A percentile compares a stretch with the other conserved stretches of the same genome.
phyloP scores from a whole-genome alignment of 768 basidiomycete species.

The Termitomyces sp. region DNA sequence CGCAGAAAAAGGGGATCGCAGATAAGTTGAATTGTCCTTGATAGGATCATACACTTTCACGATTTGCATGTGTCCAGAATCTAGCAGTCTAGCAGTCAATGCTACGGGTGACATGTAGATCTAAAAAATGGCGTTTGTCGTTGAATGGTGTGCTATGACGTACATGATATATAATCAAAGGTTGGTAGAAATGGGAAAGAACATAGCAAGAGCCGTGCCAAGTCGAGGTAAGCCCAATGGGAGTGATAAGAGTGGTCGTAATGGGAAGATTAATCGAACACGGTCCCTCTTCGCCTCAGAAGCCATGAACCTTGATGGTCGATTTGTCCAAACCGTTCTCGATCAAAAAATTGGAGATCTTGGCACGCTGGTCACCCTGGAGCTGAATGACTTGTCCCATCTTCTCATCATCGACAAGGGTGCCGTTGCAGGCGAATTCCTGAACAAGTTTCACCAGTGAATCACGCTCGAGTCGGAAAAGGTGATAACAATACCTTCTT shows the following conservation, averaged over 20 bases:
- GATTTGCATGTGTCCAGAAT: slow-evolving; percentile 13
- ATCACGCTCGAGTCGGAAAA: neutral
- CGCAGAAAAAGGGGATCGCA: slow-evolving; percentile 14
- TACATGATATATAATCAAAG: slow-evolving; percentile 28
- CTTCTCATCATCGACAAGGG: slow-evolving; percentile 92
- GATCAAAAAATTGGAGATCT: slow-evolving; percentile 85
- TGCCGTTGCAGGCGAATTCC: slow-evolving; percentile 99
- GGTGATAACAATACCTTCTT: slow-evolving; percentile 73
- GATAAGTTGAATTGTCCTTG: slow-evolving; percentile 18
- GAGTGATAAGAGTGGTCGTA: neutral
- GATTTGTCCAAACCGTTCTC: slow-evolving; percentile 76
- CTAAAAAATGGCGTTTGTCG: slow-evolving; percentile 10
- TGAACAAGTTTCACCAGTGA: slow-evolving; percentile 27
- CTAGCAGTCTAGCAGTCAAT: slow-evolving; percentile 8
- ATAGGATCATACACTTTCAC: slow-evolving; percentile 15
- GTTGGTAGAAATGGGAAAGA: slow-evolving; percentile 18
- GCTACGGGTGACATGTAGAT: neutral
- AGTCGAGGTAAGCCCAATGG: neutral
- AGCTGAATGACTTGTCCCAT: slow-evolving; percentile 97
- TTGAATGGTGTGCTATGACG: slow-evolving; percentile 24
- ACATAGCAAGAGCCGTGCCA: slow-evolving; percentile 4
- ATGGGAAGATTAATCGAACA: slow-evolving; percentile 13
- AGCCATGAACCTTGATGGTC: slow-evolving; percentile 87
- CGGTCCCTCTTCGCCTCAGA: slow-evolving; percentile 43
- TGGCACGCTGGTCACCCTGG: slow-evolving; percentile 94